A percentile compares a stretch with the other conserved stretches of the same genome.
Conservation (phyloP, 148 eudicot species). For the Nepenthes gracilis region DNA sequence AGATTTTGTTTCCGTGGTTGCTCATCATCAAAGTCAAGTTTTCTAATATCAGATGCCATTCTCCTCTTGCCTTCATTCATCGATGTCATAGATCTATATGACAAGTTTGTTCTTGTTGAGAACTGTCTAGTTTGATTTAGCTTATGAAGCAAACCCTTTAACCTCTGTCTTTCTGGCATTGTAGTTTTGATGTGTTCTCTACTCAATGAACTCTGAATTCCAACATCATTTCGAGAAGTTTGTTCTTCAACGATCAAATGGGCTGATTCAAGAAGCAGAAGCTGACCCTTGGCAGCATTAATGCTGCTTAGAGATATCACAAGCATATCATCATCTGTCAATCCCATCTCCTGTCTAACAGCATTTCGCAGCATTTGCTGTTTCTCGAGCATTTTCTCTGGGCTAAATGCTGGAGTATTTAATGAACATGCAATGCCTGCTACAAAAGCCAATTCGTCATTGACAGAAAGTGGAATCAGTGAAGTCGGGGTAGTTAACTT, state of each 20-base stretch:
- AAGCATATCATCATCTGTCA: constrained; percentile 79
- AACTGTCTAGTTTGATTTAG: constrained; percentile 6
- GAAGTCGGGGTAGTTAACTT: constrained; percentile 45
- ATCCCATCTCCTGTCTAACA: constrained; percentile 85
- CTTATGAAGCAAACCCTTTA: constrained; percentile 31
- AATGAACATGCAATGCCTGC: constrained; percentile 84
- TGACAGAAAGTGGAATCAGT: constrained; percentile 83
- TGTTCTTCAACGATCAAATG: constrained; percentile 30
- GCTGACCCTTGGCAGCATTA: constrained; percentile 89
- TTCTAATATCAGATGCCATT: not conserved
- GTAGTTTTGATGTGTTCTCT: constrained; percentile 12
- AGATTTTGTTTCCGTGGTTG: constrained; percentile 22
- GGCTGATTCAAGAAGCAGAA: constrained; percentile 84
- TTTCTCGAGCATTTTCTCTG: constrained; percentile 75
- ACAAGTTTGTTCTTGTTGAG: not conserved
- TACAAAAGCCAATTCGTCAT: constrained; percentile 90
- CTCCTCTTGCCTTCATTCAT: not conserved
- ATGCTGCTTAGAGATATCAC: constrained; percentile 83
- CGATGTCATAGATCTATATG: not conserved
- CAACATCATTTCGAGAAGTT: constrained; percentile 20
- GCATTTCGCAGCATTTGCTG: constrained; percentile 46
- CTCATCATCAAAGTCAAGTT: constrained; percentile 14
- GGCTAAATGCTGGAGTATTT: constrained; percentile 63
- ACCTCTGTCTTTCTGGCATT: constrained; percentile 25
- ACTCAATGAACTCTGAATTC: constrained; percentile 7